Base-by-base conservation (phyloP, 140 eudicot genomes). In the Cichorium intybus region DNA sequence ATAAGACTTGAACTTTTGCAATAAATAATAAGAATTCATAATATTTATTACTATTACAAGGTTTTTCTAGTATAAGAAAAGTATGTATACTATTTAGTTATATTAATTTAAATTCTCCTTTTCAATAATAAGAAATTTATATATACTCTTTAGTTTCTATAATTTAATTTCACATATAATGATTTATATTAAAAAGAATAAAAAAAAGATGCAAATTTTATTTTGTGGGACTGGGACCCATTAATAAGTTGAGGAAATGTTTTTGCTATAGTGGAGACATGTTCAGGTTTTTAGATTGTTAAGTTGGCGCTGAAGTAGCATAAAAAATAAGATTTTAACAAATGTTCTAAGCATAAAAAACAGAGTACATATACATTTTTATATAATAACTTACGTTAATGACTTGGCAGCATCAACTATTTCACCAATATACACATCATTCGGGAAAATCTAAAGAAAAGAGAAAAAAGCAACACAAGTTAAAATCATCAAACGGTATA, bases 381-480 rank as follows among this genome's bases (percentile, higher is more conserved):
- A 29, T 24, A 55, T 35, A 50, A 58, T 57, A 56, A 66, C 68
- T 58, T 48, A 90, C 98, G 77, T 83, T 60, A 79, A 72, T 60
- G 87, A 75, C 73, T 85, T 88, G 62, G 95, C 85, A 63, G 81
- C 82, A 63, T 81, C 90, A 71, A 88, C 18, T 26, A 85, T 75
- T 24, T 92, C 96, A 34, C 84, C 95, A 35, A 92, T 83, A 69
- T 72, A 85, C 4, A 88, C 87, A 75, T 92, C 95, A 70, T 84
- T 79, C 33, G 98, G 98, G 62, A 79, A 83, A 50, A 92, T 85
- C 98, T 92, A 82, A 52, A 73, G 6, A 28, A 52, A 68, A 15
- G 33, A 59, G 37, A 74, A 53, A 53, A 43, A 34, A 64, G 61
- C 24, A 57, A 27, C 39, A 35, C 5, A 76, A 70, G 62, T 45